Evolutionary conservation across 2,329 filamentous ascomycete genomes (phyloP), one percentile per base, ranked within the genome.

Genomic region (Cordyceps cicadae): DNA sequence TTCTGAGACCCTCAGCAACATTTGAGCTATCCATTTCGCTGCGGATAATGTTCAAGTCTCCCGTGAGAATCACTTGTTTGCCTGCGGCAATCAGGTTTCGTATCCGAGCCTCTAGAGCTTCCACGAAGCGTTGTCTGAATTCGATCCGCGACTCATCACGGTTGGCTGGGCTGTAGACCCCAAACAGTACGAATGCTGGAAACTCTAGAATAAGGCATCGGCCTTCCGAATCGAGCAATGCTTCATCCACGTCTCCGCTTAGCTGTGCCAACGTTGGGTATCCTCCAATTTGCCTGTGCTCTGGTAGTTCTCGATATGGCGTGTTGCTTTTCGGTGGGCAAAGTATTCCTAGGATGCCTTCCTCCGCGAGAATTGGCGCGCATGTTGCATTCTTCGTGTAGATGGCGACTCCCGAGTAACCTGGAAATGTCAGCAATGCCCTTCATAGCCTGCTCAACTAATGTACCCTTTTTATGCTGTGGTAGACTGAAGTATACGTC

Each of bases 401-500:
- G 41, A 99, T 91, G 3, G 88, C 94, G 2, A 99, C 93, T 2
- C 94, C 94, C 29, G 93, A 96, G 71, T 97, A 99, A 26, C 94
- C 92, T 96, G 59, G 19, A 5, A 6, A 1, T 29, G 57, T 62
- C 46, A 62, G 57, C 41, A n/a, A 29, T 14, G n/a, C 39, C 7
- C 14, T 34, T 19, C 14, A 32, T 17, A 21, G 4, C 34, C n/a
- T 26, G 19, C n/a, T 45, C 19, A 9, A 41, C 21, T 8, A 11
- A 53, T 64, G 32, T 75, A 88, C 91, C 93, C 79, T 97, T 97
- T 73, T 97, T 97, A 70, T 95, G 82, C 70, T 87, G 91, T 0
- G 94, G 94, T 26, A 99, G 79, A 71, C 92, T 97, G 75, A 97
- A 97, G 75, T 88, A 96, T 65, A 92, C 92, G 71, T 99, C 94